Evolutionary conservation across 2,329 filamentous ascomycete genomes (phyloP), one percentile per base, ranked within the genome.

Genomic region (Myriosclerotinia curreyana): DNA sequence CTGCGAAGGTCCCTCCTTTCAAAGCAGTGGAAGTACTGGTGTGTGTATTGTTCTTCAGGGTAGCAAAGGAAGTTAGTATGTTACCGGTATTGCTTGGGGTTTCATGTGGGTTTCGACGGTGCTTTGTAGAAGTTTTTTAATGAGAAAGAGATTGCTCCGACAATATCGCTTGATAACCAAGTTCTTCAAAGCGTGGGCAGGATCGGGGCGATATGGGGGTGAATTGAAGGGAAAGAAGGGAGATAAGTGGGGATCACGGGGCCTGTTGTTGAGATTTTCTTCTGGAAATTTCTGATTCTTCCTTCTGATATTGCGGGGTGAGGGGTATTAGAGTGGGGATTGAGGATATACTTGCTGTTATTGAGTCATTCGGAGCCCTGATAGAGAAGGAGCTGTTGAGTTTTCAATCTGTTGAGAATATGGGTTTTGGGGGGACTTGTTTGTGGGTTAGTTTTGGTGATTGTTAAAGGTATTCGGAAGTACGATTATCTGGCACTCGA

Each of bases 311-410:
- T 25, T 20, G 42, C 31, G n/a, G 55, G 15, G 25, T 59, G 55
- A 59, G 55, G 55, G 42, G 42, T 59, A 59, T 25, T 25, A 48
- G 28, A 59, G 55, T n/a, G 55, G 55, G 42, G n/a, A 36, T 15
- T 59, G 15, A 17, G 9, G 31, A 25, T 38, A 34, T 25, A 59
- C 25, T 22, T 17, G 28, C 31, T 59, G 55, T 25, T 48, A n/a
- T 20, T 59, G 28, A 28, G 42, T 36, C 55, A 59, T 59, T 48
- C 14, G 5, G 14, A 48, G 4, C 28, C 8, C 42, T 25, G 42
- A 48, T 48, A 20, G 31, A 59, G 55, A 59, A 59, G 42, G 55
- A 59, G 31, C 55, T 25, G 55, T 25, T 48, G 42, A 49, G n/a
- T 3, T 48, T 14, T 46, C 5, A 0, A 59, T 36, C 28, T 59